Evolutionary conservation across 2,329 filamentous ascomycete genomes (phyloP).

Genomic region (Ascochyta clinopodiicola): DNA sequence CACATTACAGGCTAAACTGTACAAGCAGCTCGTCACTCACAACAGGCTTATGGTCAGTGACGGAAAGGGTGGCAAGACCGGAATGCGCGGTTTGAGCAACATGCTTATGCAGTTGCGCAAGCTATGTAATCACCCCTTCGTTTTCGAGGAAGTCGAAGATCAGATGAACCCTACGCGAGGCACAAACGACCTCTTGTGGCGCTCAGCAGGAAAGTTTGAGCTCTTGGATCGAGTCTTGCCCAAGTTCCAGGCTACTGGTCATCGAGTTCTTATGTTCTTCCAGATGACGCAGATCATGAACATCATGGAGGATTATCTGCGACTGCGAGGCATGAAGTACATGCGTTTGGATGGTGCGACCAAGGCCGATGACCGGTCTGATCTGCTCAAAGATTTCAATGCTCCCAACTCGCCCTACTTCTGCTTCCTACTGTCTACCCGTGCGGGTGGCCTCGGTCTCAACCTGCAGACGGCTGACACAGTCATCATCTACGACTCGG

Average conservation of each 20-base stretch:
- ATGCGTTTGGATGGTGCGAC: conserved; percentile 95
- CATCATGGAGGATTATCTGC: conserved; percentile 98
- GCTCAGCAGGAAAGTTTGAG: conserved; percentile 96
- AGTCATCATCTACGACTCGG: conserved; percentile 99
- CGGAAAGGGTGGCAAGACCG: conserved; percentile 92
- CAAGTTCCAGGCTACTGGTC: conserved; percentile 88
- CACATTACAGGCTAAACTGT: conserved; percentile 87
- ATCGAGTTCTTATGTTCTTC: conserved; percentile 99
- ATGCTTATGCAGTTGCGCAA: conserved; percentile 99
- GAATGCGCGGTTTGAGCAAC: conserved; percentile 93
- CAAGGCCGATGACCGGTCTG: conserved; percentile 95
- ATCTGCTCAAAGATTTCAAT: conserved; percentile 88
- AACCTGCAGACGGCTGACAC: conserved; percentile 98
- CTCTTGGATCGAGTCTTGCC: conserved; percentile 89
- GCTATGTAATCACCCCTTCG: conserved; percentile 98
- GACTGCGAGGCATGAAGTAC: conserved; percentile 82
- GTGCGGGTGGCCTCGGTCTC: conserved; percentile 95
- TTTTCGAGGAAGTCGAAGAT: conserved; percentile 97
- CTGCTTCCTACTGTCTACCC: conserved; percentile 97
- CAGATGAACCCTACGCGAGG: conserved; percentile 91
- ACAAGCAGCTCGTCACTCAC: conserved; percentile 96
- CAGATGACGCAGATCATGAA: conserved; percentile 99
- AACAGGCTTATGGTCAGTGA: conserved; percentile 95
- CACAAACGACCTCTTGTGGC: conserved; percentile 94
- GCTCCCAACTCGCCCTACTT: conserved; percentile 90